Percentiles rank a stretch among this genome's conserved stretches.
phyloP scores from a whole-genome alignment of 176 grass and related monocot species.

The Eleusine indica region DNA sequence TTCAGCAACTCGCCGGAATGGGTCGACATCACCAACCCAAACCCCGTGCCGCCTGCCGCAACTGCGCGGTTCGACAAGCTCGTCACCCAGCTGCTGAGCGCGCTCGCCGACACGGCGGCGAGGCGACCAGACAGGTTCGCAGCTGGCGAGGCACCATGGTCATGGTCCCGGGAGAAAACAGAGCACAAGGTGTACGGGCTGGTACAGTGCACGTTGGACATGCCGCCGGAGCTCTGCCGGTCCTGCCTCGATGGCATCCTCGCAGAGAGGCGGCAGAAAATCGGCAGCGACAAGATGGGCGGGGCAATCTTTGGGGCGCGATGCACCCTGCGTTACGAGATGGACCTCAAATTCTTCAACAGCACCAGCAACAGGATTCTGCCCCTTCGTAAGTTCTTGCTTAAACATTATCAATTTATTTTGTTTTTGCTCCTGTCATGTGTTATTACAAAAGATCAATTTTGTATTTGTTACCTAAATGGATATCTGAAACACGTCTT shows the following conservation, averaged over 20 bases:
- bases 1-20: conserved; percentile 42
- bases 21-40: not conserved
- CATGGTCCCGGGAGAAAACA: not conserved
- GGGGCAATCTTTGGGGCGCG: conserved; percentile 41
- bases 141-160: conserved; percentile 8
- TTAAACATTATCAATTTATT: not conserved
- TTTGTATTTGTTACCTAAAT: too few relatives aligned
- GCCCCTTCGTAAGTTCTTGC: not conserved
- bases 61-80: not conserved
- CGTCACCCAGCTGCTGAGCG: conserved; percentile 13
- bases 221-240: conserved; percentile 41
- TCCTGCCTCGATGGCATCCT: conserved; percentile 33
- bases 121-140: conserved; percentile 35
- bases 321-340: conserved; percentile 61
- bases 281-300: conserved; percentile 32
- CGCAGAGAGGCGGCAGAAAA: not conserved
- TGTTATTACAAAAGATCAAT: too few relatives aligned
- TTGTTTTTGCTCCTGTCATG: too few relatives aligned
- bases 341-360: conserved; percentile 46
- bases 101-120: conserved; percentile 14
- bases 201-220: conserved; percentile 58
- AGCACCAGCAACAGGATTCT: not conserved
- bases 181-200: conserved; percentile 38
- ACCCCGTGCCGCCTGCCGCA: not conserved
- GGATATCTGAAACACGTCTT: too few relatives aligned